Percentiles rank a stretch among this genome's conserved stretches.
These are phyloP conservation scores for Monilinia fructicola DNA, from an alignment of 2,329 filamentous ascomycete genomes.

Conservation along the genomic window DNA sequence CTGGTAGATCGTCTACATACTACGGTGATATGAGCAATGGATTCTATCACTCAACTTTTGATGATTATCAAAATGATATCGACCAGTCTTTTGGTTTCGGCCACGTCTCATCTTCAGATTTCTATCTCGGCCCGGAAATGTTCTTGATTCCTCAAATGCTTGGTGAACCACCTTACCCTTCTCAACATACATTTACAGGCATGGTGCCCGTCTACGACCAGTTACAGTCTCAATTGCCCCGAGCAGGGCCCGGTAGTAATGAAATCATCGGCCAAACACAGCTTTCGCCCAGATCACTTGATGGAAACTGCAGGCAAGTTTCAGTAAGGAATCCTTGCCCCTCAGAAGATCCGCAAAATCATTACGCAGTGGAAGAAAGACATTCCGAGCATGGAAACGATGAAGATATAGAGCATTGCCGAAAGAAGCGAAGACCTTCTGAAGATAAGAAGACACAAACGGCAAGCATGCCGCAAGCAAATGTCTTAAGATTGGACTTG, in stretches of 20 bases:
- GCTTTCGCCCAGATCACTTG: not conserved
- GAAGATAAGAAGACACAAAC: not conserved
- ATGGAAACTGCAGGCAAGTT: not conserved
- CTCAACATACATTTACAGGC: not conserved
- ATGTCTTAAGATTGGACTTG: slow-evolving; percentile 16
- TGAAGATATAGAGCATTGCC: not conserved
- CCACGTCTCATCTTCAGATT: not conserved
- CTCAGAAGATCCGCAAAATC: not conserved
- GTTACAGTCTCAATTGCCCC: not conserved
- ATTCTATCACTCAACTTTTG: slow-evolving; percentile 8
- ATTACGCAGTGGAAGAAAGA: not conserved
- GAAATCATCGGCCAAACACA: not conserved
- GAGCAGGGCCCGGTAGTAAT: not conserved
- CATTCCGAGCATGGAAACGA: not conserved
- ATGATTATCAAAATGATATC: slow-evolving; percentile 6
- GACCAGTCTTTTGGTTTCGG: slow-evolving; percentile 4
- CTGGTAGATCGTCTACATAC: slow-evolving; percentile 1
- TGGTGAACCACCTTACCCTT: not conserved
- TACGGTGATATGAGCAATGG: slow-evolving; percentile 10
- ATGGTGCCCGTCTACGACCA: not conserved
- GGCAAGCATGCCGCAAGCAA: not conserved
- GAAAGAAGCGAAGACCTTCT: not conserved
- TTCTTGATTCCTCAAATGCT: slow-evolving; percentile 9
- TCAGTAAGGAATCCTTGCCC: not conserved
- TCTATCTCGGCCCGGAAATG: slow-evolving; percentile 18